A percentile compares a stretch with the other conserved stretches of the same genome.
Conservation (phyloP, 345 rosid genomes). For the Acer negundo region DNA sequence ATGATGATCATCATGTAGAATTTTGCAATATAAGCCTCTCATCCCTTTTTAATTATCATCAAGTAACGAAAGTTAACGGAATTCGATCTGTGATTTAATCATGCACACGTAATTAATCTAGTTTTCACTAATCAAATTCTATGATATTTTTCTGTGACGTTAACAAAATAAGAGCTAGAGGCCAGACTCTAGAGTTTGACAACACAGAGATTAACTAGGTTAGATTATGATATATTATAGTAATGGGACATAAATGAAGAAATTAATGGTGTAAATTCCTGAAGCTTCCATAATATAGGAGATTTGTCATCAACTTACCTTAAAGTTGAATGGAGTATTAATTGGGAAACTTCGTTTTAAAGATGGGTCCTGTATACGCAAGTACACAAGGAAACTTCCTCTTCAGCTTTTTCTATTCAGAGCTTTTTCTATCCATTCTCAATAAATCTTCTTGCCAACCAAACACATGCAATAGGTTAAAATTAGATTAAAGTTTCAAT, state of each 20-base stretch:
- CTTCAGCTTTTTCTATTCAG: conserved; percentile 26
- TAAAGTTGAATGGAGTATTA: neutral
- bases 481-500: too few relatives aligned
- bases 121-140: neutral
- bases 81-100: neutral
- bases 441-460: conserved; percentile 27
- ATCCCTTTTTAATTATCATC: too few relatives aligned
- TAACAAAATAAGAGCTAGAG: too few relatives aligned
- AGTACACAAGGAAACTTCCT: conserved; percentile 46
- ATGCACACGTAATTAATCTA: neutral
- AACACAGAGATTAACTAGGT: too few relatives aligned
- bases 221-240: too few relatives aligned
- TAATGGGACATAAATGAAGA: too few relatives aligned
- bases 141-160: too few relatives aligned
- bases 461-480: conserved; percentile 10
- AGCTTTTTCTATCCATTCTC: conserved; percentile 7
- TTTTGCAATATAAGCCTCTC: too few relatives aligned
- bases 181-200: too few relatives aligned
- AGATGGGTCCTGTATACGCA: neutral
- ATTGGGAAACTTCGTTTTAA: conserved; percentile 41
- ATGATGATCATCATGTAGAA: too few relatives aligned
- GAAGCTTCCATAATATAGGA: neutral
- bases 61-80: neutral
- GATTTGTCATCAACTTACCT: conserved; percentile 7
- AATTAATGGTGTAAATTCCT: too few relatives aligned